Evolutionary conservation across 176 grass and related monocot genomes (phyloP).

Genomic region (Secale cereale): DNA sequence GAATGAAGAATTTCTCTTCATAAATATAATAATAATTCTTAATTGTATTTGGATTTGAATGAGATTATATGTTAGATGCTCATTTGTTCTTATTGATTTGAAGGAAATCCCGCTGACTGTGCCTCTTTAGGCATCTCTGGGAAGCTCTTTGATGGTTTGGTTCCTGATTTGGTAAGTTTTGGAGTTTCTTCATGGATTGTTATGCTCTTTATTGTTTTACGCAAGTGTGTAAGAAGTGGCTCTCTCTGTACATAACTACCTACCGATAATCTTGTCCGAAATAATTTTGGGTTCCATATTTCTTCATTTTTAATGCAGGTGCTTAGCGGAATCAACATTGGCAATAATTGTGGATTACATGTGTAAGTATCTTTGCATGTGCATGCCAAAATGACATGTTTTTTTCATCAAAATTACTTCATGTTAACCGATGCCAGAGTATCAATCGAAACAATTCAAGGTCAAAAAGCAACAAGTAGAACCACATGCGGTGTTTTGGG

Average conservation of each 20-base stretch:
- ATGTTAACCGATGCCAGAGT: not conserved
- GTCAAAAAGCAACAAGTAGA: slow-evolving; percentile 7
- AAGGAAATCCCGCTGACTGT: slow-evolving; percentile 96
- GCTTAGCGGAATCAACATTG: slow-evolving; percentile 88
- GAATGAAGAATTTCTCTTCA: not conserved
- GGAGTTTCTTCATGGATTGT: slow-evolving; percentile 9
- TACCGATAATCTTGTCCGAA: not conserved
- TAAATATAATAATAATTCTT: not conserved
- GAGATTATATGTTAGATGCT: not conserved
- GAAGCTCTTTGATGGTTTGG: slow-evolving; percentile 78
- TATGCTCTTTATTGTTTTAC: not conserved
- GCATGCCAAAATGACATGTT: not conserved
- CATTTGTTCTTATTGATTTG: slow-evolving; percentile 25
- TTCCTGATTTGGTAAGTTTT: slow-evolving; percentile 81
- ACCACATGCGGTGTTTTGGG: not conserved
- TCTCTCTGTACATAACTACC: not conserved
- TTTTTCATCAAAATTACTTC: not conserved
- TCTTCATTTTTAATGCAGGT: slow-evolving; percentile 58
- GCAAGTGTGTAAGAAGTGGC: not conserved
- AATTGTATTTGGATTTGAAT: not conserved
- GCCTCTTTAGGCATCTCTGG: slow-evolving; percentile 93
- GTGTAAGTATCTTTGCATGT: slow-evolving; percentile 46
- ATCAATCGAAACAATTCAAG: not conserved
- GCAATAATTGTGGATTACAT: slow-evolving; percentile 84
- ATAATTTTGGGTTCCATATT: not conserved